Conservation (phyloP, 169 alveolate genomes). For the Plasmodium gaboni region DNA sequence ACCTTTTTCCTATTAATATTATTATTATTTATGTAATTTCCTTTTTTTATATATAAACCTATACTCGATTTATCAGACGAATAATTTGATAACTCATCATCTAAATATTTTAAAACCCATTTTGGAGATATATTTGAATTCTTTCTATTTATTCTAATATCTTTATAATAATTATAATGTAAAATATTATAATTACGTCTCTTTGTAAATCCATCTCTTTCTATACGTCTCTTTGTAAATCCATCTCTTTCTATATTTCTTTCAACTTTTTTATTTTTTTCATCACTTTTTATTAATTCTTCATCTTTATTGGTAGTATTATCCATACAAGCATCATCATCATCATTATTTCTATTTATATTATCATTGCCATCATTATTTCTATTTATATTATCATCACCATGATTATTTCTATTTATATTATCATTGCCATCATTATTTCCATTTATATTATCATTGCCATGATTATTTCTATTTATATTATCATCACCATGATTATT, state of each 20-base stretch:
- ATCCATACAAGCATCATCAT: neutral
- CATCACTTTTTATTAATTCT: neutral
- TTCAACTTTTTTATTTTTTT: neutral
- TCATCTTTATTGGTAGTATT: no score
- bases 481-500: neutral
- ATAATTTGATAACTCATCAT: constrained; percentile 5
- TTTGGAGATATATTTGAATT: neutral
- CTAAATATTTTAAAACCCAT: constrained; percentile 31
- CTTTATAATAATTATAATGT: constrained; percentile 40
- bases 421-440: neutral
- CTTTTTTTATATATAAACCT: constrained; percentile 12
- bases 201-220: no score
- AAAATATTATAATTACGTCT: constrained; percentile 18
- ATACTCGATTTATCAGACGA: constrained; percentile 50
- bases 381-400: neutral
- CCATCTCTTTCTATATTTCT: no score
- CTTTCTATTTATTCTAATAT: neutral
- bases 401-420: neutral
- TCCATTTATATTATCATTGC: neutral
- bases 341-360: neutral
- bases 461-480: neutral
- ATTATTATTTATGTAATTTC: neutral
- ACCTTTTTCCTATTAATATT: neutral
- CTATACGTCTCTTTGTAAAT: no score
- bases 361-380: neutral